These are phyloP conservation scores for Chloranthus sessilifolius DNA, from an alignment of 164 flowering plant species.

Conservation along the genomic window DNA sequence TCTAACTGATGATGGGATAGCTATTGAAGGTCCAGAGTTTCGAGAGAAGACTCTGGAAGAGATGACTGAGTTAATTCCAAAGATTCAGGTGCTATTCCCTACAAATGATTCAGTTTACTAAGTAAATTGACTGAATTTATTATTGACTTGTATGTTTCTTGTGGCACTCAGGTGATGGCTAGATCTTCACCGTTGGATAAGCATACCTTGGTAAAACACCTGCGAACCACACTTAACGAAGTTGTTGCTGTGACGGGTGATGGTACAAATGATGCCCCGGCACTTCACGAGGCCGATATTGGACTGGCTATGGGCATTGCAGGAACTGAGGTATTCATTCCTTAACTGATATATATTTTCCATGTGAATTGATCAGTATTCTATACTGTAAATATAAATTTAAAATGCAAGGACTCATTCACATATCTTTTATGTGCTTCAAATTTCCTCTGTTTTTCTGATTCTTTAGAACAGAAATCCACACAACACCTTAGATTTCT, in stretches of 20 bases:
- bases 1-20: slow-evolving; percentile 78
- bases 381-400: no score
- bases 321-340: slow-evolving; percentile 98
- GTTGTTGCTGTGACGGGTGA: slow-evolving; percentile 99
- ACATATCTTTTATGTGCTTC: no score
- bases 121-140: not conserved
- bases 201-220: slow-evolving; percentile 78
- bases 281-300: slow-evolving; percentile 98
- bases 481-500: no score
- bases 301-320: slow-evolving; percentile 99
- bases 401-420: no score
- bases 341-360: not conserved
- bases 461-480: no score
- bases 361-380: not conserved
- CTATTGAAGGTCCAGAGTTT: slow-evolving; percentile 92
- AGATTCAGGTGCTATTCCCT: slow-evolving; percentile 58
- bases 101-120: no score
- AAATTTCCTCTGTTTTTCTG: no score
- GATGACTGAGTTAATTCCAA: slow-evolving; percentile 67
- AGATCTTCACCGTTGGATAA: slow-evolving; percentile 96
- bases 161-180: slow-evolving; percentile 75
- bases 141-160: not conserved
- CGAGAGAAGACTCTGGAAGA: slow-evolving; percentile 71
- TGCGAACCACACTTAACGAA: slow-evolving; percentile 59
- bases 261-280: slow-evolving; percentile 98